phyloP scores from a whole-genome alignment of 1,284 basidiomycete species.

The Trametes versicolor region DNA sequence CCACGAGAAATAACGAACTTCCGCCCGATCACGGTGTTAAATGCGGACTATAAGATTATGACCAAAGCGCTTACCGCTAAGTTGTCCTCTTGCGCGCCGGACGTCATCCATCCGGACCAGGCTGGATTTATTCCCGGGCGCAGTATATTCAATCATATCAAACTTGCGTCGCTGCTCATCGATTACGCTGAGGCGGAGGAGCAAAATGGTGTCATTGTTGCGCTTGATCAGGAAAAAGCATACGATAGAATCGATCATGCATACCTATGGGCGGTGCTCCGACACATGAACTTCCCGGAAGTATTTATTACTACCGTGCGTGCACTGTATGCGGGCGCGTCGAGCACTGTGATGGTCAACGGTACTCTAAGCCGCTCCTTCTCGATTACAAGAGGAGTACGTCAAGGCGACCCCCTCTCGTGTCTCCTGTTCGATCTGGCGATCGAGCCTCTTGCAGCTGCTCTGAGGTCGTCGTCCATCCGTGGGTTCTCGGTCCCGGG shows the following conservation, averaged over 20 bases:
- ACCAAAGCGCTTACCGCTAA: conserved; percentile 36
- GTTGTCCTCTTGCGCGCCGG: conserved; percentile 26
- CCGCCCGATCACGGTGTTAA: conserved; percentile 38
- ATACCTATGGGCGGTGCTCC: neutral
- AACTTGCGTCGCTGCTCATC: conserved; percentile 36
- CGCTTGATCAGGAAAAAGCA: too few species aligned
- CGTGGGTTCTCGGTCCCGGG: conserved; percentile 22
- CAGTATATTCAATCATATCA: conserved; percentile 39
- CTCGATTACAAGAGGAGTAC: neutral
- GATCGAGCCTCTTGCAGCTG: neutral
- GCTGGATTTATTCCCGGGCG: conserved; percentile 43
- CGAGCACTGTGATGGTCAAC: neutral
- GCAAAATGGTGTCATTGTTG: conserved; percentile 38
- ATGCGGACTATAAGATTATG: conserved; percentile 45
- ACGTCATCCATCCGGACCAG: conserved; percentile 40
- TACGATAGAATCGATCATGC: neutral
- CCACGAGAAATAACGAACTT: neutral
- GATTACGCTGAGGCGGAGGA: conserved; percentile 39
- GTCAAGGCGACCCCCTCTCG: conserved; percentile 2
- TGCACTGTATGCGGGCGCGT: neutral
- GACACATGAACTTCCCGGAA: conserved; percentile 1
- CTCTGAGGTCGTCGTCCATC: neutral
- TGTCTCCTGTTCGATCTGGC: conserved; percentile 3
- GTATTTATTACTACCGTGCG: neutral
- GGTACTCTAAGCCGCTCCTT: neutral